phyloP scores from a whole-genome alignment of 306 rosid species.

The Castanea sativa region DNA sequence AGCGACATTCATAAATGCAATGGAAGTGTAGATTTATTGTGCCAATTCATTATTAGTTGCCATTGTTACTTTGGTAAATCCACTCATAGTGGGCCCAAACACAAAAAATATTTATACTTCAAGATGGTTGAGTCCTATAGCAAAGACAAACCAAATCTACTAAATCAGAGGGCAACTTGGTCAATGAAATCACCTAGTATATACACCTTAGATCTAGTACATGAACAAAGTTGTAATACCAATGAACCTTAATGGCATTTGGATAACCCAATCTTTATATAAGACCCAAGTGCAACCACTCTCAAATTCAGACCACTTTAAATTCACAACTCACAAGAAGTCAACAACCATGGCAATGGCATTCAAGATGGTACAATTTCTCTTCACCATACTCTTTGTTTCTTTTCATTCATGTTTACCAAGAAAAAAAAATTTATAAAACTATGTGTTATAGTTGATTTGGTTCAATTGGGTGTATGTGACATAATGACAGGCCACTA shows the following conservation, averaged over 20 bases:
- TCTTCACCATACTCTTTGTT: not conserved
- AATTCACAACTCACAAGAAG: not conserved
- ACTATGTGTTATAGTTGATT: not conserved
- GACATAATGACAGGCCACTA: constrained; percentile 62
- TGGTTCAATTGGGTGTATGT: not conserved
- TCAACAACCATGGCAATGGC: constrained; percentile 93
- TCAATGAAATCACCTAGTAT: not conserved
- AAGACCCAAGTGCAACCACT: constrained; percentile 3
- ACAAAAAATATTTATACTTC: too few species aligned
- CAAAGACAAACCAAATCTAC: constrained; percentile 18
- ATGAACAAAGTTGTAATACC: constrained; percentile 27
- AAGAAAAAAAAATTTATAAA: not conserved
- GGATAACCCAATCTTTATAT: constrained; percentile 16
- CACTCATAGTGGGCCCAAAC: not conserved
- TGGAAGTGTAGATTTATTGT: not conserved
- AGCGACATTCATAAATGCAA: not conserved
- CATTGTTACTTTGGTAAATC: not conserved
- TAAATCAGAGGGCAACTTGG: constrained; percentile 21
- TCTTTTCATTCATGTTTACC: not conserved
- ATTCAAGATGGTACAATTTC: constrained; percentile 80
- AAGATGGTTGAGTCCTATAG: too few species aligned
- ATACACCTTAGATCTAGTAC: constrained; percentile 7
- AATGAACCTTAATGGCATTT: constrained; percentile 19
- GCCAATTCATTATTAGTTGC: not conserved
- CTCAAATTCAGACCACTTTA: constrained; percentile 17